phyloP scores from a whole-genome alignment of 2,329 filamentous ascomycete genomes.

The Epicoccum nigrum region DNA sequence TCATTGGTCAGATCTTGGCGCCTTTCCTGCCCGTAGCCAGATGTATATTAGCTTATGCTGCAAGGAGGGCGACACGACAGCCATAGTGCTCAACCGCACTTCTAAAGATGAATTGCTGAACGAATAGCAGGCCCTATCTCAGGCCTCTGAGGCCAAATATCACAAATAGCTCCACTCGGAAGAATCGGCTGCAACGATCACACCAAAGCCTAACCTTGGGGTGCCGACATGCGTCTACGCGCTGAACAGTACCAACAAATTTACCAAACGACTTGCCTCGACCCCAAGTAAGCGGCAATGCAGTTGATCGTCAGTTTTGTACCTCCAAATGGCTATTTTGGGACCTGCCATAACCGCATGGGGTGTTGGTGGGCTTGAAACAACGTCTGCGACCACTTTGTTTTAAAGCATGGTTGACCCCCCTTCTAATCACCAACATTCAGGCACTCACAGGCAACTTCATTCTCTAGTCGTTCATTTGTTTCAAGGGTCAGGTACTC shows the following conservation, averaged over 20 bases:
- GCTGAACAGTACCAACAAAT: conserved; percentile 25
- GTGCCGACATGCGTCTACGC: conserved; percentile 32
- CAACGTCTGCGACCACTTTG: conserved; percentile 35
- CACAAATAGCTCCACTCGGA: conserved; percentile 6
- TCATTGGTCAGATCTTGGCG: background rate
- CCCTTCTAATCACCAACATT: conserved; percentile 27
- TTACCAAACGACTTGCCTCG: conserved; percentile 7
- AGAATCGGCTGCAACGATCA: conserved; percentile 3
- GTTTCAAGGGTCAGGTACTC: conserved; percentile 32
- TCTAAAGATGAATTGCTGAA: conserved; percentile 3
- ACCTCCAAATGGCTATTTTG: conserved; percentile 25
- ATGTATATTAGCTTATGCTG: conserved; percentile 6
- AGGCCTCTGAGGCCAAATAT: background rate
- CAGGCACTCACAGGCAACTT: conserved; percentile 22
- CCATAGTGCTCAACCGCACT: conserved; percentile 30
- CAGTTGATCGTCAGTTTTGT: conserved; percentile 25
- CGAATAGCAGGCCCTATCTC: conserved; percentile 3
- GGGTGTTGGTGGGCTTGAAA: conserved; percentile 31
- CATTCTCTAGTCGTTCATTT: conserved; percentile 31
- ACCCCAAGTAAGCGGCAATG: conserved; percentile 27
- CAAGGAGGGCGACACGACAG: conserved; percentile 18
- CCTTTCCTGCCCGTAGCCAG: background rate
- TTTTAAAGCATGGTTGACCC: conserved; percentile 44
- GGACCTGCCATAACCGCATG: conserved; percentile 12
- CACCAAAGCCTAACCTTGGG: background rate